Percentiles rank a stretch among this genome's conserved stretches.
phyloP scores from a whole-genome alignment of 176 grass and related monocot genomes.

The Leersia perrieri region DNA sequence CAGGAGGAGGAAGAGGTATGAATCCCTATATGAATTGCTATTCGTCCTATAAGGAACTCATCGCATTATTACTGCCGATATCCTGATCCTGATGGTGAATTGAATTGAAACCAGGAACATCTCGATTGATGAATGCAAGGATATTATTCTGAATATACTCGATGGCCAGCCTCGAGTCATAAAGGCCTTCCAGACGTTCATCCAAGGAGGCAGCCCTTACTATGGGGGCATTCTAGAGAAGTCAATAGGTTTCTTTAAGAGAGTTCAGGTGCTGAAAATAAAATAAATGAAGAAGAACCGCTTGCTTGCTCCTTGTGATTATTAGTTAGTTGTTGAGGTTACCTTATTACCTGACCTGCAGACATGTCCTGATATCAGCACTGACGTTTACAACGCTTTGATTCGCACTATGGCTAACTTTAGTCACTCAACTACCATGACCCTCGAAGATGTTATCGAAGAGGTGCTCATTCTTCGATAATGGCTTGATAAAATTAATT shows the following conservation, averaged over 20 bases:
- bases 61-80: no score
- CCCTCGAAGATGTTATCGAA: not conserved
- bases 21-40: not conserved
- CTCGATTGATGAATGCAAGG: not conserved
- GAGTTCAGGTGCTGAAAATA: conserved; percentile 28
- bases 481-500: not conserved
- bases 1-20: conserved; percentile 11
- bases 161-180: not conserved
- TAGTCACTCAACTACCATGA: not conserved
- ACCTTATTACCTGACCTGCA: conserved; percentile 17
- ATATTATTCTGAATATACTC: conserved; percentile 12
- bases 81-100: conserved; percentile 24
- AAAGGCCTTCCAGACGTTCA: conserved; percentile 13
- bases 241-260: not conserved
- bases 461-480: conserved; percentile 12
- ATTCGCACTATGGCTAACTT: not conserved
- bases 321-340: conserved; percentile 15
- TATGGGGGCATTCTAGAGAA: not conserved
- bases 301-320: not conserved
- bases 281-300: no score
- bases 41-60: not conserved
- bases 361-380: not conserved
- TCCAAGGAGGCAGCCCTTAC: not conserved
- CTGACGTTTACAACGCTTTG: not conserved
- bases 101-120: conserved; percentile 24